Conservation (phyloP, 1,139 yeast genomes). For the Taphrina deformans region DNA sequence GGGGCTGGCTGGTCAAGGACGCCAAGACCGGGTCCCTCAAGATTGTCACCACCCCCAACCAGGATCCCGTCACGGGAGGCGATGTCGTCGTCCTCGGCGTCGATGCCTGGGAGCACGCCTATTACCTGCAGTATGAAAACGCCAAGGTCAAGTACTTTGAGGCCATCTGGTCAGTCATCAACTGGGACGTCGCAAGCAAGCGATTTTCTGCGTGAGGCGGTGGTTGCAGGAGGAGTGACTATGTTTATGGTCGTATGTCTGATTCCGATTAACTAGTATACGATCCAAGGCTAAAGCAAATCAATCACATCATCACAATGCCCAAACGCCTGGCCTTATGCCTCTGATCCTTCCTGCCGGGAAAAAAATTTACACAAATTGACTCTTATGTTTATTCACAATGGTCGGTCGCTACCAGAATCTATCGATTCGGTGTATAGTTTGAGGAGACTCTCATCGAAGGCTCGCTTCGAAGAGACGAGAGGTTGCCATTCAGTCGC, state of each 20-base stretch:
- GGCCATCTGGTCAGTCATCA: slow-evolving; percentile 94
- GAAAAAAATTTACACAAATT: no score
- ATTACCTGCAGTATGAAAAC: slow-evolving; percentile 92
- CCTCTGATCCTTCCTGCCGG: neutral
- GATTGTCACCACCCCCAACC: slow-evolving; percentile 79
- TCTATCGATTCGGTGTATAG: neutral
- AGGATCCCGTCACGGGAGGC: slow-evolving; percentile 83
- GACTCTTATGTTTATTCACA: no score
- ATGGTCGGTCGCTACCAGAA: no score
- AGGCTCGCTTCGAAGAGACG: neutral
- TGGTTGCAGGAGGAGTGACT: no score
- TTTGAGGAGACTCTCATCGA: neutral
- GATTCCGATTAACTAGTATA: neutral
- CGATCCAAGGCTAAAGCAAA: neutral
- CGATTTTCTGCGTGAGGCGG: slow-evolving; percentile 50
- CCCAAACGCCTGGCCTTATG: neutral
- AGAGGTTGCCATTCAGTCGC: neutral
- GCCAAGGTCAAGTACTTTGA: slow-evolving; percentile 93
- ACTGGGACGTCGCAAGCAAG: slow-evolving; percentile 92
- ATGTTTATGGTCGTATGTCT: no score
- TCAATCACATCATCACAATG: neutral
- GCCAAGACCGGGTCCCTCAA: slow-evolving; percentile 77
- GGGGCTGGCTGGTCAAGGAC: slow-evolving; percentile 95
- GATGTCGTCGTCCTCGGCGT: slow-evolving; percentile 80
- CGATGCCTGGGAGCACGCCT: slow-evolving; percentile 99